Evolutionary conservation across 495 filamentous ascomycete genomes (phyloP).

Genomic region (Xylaria curta): DNA sequence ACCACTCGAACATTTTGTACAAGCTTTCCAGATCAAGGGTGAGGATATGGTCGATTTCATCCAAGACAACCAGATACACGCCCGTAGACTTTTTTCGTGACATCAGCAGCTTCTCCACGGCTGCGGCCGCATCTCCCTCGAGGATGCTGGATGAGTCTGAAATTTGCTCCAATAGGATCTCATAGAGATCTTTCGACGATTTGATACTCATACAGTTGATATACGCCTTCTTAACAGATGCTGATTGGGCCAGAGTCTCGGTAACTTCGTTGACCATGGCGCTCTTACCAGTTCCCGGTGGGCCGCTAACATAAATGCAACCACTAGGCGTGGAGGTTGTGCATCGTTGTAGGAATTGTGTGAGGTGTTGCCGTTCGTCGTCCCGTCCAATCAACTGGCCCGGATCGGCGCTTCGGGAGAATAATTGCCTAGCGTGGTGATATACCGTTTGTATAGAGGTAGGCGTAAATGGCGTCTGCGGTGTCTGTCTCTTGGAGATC

Average conservation of each 20-base stretch:
- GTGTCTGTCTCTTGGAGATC: slow-evolving; percentile 60
- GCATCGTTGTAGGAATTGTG: slow-evolving; percentile 70
- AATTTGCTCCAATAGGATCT: slow-evolving; percentile 67
- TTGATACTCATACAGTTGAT: slow-evolving; percentile 98
- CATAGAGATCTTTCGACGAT: slow-evolving; percentile 78
- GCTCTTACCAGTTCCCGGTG: slow-evolving; percentile 96
- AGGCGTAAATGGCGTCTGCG: slow-evolving; percentile 69
- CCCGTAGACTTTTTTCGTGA: slow-evolving; percentile 60
- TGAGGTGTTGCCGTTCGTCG: slow-evolving; percentile 73
- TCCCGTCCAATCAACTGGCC: slow-evolving; percentile 83
- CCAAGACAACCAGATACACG: slow-evolving; percentile 82
- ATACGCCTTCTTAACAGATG: slow-evolving; percentile 69
- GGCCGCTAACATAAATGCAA: slow-evolving; percentile 95
- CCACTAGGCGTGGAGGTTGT: slow-evolving; percentile 67
- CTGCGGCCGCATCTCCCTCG: slow-evolving; percentile 62
- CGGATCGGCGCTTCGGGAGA: slow-evolving; percentile 78
- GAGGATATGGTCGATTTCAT: slow-evolving; percentile 94
- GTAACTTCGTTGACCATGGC: slow-evolving; percentile 86
- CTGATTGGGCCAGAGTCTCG: slow-evolving; percentile 54
- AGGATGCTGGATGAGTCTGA: slow-evolving; percentile 44
- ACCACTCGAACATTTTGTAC: slow-evolving; percentile 93
- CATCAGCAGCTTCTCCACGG: slow-evolving; percentile 68
- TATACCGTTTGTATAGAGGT: slow-evolving; percentile 73
- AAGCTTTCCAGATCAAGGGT: slow-evolving; percentile 84
- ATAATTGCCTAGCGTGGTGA: slow-evolving; percentile 83